phyloP scores from a whole-genome alignment of 345 rosid genomes.

The Camelina sativa region DNA sequence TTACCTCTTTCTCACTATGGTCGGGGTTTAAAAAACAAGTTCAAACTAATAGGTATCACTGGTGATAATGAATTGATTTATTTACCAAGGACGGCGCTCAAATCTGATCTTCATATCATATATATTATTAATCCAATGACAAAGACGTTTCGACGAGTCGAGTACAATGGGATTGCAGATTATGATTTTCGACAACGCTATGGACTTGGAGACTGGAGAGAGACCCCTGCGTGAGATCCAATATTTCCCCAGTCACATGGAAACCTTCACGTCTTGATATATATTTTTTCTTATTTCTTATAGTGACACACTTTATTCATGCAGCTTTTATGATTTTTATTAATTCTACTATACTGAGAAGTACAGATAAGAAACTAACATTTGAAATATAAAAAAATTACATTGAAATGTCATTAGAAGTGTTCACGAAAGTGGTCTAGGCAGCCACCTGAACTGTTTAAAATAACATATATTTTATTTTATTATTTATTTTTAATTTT shows the following conservation, averaged over 20 bases:
- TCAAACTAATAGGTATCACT: constrained; percentile 4
- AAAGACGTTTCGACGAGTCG: neutral
- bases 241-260: constrained; percentile 15
- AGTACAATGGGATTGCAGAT: constrained; percentile 1
- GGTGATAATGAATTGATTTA: constrained; percentile 10
- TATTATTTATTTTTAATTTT: no score
- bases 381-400: no score
- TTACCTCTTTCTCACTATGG: constrained; percentile 9
- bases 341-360: no score
- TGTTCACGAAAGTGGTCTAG: no score
- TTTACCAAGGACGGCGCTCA: neutral
- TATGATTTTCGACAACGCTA: neutral
- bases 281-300: neutral
- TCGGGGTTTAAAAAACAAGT: neutral
- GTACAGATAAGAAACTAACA: no score
- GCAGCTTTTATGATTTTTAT: no score
- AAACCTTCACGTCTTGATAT: neutral
- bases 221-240: neutral
- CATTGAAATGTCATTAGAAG: no score
- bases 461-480: no score
- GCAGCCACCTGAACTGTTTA: no score
- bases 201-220: neutral
- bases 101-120: neutral
- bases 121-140: constrained; percentile 4
- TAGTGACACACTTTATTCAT: no score